Evolutionary conservation across 495 filamentous ascomycete genomes (phyloP), one percentile per base, ranked within the genome.

Genomic region (Daldinia caldariorum): DNA sequence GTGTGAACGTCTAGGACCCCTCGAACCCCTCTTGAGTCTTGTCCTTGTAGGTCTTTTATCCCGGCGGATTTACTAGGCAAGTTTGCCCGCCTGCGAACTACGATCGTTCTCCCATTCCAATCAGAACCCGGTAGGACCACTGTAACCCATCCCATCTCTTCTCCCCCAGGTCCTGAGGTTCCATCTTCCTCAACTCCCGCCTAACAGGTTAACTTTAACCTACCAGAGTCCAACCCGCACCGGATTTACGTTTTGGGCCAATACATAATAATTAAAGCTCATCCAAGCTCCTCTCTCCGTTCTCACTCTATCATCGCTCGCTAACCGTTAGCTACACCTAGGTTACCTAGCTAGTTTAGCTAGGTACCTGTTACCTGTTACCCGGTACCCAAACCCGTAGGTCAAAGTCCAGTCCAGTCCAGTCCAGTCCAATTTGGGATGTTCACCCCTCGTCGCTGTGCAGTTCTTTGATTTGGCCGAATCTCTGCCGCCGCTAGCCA

Each of bases 381-480:
- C 26, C 26, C 26, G 26, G 43, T 47, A 47, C n/a, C 43, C 43
- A 10, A 10, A 47, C 18, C 18, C 9, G 43, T 22, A 47, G 9
- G 43, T 47, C 43, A 22, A 47, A 8, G 16, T 47, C 43, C 32
- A 34, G 34, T 35, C 43, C 43, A 47, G 18, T 20, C 43, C 43
- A 47, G 18, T 47, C 41, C 26, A 51, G 29, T 18, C 12, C 20
- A 35, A 20, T 31, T 55, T 37, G 50, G 57, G 61, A 61, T 53
- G 12, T 59, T 45, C 53, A 38, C 59, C 68, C 38, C 63, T 72
- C 64, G 53, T 51, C 56, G 20, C 20, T 68, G 61, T 69, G 55
- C 59, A 71, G 63, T 37, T 66, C 65, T 68, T 68, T 68, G 64
- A 68, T 68, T 72, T 72, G 70, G 65, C 70, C 70, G 70, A 72